Evolutionary conservation across 2,329 filamentous ascomycete genomes (phyloP).

Genomic region (Leptosphaerulina australis): DNA sequence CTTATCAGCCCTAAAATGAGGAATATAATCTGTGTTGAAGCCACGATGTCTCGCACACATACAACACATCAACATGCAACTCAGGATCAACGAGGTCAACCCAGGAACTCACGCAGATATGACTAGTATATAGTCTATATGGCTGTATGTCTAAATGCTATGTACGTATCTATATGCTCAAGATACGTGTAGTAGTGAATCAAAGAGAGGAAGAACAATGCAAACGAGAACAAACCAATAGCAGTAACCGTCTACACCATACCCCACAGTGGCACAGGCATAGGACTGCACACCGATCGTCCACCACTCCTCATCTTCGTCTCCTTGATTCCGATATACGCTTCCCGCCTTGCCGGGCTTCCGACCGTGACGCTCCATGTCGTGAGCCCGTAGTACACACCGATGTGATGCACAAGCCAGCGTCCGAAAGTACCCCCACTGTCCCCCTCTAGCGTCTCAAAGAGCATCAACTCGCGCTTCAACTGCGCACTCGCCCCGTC

Average conservation of each 20-base stretch:
- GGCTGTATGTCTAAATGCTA: not conserved
- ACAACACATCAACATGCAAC: too few species aligned
- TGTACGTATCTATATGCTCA: constrained; percentile 5
- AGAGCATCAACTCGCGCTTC: constrained; percentile 72
- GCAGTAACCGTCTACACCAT: constrained; percentile 34
- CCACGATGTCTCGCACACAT: too few species aligned
- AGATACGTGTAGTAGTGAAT: not conserved
- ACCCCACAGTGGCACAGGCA: constrained; percentile 46
- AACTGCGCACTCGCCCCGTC: constrained; percentile 58
- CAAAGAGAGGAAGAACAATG: not conserved
- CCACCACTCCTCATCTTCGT: constrained; percentile 37
- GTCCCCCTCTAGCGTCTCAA: constrained; percentile 78
- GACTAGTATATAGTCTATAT: constrained; percentile 5
- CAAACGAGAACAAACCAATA: not conserved
- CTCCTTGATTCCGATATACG: constrained; percentile 78
- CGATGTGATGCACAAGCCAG: constrained; percentile 92
- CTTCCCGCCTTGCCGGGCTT: constrained; percentile 73
- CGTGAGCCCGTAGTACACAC: constrained; percentile 85
- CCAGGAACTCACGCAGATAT: constrained; percentile 3
- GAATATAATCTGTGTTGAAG: too few species aligned
- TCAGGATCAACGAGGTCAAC: too few species aligned
- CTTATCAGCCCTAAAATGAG: too few species aligned
- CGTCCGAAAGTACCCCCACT: constrained; percentile 82
- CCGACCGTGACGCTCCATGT: constrained; percentile 80
- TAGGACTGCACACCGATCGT: constrained; percentile 26